phyloP scores from a whole-genome alignment of 495 filamentous ascomycete species.

The Hamigera avellanea region DNA sequence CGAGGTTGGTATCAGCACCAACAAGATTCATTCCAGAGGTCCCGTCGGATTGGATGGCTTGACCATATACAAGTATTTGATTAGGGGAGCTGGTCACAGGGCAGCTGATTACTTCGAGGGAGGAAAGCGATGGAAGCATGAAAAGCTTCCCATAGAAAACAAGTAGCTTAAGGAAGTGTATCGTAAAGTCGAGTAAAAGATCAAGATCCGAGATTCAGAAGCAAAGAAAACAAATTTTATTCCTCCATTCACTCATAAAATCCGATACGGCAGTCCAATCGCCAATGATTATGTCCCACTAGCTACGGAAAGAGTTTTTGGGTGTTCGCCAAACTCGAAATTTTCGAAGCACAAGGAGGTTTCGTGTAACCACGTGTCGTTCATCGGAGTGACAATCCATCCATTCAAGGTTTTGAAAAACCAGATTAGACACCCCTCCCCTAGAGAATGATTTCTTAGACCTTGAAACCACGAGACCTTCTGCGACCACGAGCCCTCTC shows the following conservation, averaged over 20 bases:
- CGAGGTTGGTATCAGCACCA: slow-evolving; percentile 95
- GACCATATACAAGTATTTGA: slow-evolving; percentile 93
- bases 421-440: too few species aligned
- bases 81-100: slow-evolving; percentile 69
- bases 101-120: slow-evolving; percentile 63
- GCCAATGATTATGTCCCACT: too few species aligned
- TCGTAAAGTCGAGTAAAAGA: slow-evolving; percentile 1
- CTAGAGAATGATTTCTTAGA: slow-evolving; percentile 41
- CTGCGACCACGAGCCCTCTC: slow-evolving; percentile 96
- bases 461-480: slow-evolving; percentile 96
- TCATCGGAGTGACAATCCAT: slow-evolving; percentile 5
- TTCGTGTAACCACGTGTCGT: slow-evolving; percentile 4
- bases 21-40: slow-evolving; percentile 92
- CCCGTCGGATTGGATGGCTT: slow-evolving; percentile 90
- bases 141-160: slow-evolving; percentile 34
- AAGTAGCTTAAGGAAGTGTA: slow-evolving; percentile 4
- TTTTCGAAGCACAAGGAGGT: too few species aligned
- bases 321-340: too few species aligned
- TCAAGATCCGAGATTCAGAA: background rate
- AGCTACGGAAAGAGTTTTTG: too few species aligned
- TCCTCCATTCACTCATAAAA: background rate
- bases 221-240: background rate
- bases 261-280: too few species aligned
- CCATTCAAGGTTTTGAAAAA: too few species aligned
- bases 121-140: slow-evolving; percentile 54